Percentiles rank a stretch among this genome's conserved stretches.
Evolutionary conservation across 2,329 filamentous ascomycete species (phyloP).

Genomic region (Teratosphaeria nubilosa): DNA sequence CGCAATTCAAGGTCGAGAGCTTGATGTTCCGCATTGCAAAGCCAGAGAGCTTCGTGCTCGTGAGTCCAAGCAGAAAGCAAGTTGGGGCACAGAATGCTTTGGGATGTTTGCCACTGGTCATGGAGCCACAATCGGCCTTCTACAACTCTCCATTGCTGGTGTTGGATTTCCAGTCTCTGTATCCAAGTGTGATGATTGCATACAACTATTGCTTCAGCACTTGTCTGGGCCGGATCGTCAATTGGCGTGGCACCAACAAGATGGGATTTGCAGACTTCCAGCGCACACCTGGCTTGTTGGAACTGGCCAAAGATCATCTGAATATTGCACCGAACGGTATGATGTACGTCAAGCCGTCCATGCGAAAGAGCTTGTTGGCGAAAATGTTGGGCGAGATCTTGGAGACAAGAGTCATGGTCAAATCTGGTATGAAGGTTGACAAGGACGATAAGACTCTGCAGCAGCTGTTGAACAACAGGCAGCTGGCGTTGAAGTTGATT

Average conservation of each 20-base stretch:
- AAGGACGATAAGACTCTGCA: slow-evolving; percentile 81
- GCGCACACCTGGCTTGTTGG: slow-evolving; percentile 62
- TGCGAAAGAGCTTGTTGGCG: slow-evolving; percentile 81
- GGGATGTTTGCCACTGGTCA: slow-evolving; percentile 87
- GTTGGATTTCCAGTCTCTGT: slow-evolving; percentile 90
- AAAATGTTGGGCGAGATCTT: slow-evolving; percentile 96
- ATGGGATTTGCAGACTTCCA: slow-evolving; percentile 89
- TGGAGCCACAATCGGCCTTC: slow-evolving; percentile 93
- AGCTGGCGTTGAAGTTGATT: slow-evolving; percentile 86
- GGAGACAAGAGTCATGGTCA: slow-evolving; percentile 95
- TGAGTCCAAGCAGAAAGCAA: slow-evolving; percentile 84
- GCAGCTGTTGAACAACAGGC: slow-evolving; percentile 81
- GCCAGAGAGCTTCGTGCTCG: slow-evolving; percentile 82
- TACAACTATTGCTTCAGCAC: slow-evolving; percentile 99
- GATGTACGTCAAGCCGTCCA: slow-evolving; percentile 79
- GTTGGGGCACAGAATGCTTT: slow-evolving; percentile 89
- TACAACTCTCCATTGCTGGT: slow-evolving; percentile 85
- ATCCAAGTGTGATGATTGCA: slow-evolving; percentile 96
- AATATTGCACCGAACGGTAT: slow-evolving; percentile 94
- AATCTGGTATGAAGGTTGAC: slow-evolving; percentile 89
- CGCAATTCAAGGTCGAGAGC: slow-evolving; percentile 97
- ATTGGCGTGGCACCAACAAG: slow-evolving; percentile 86
- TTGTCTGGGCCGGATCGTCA: slow-evolving; percentile 73
- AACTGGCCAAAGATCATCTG: slow-evolving; percentile 71
- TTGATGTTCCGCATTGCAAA: slow-evolving; percentile 98